These are phyloP conservation scores for Agaricales sp. DNA, from an alignment of 1,284 basidiomycete species.

Conservation along the genomic window DNA sequence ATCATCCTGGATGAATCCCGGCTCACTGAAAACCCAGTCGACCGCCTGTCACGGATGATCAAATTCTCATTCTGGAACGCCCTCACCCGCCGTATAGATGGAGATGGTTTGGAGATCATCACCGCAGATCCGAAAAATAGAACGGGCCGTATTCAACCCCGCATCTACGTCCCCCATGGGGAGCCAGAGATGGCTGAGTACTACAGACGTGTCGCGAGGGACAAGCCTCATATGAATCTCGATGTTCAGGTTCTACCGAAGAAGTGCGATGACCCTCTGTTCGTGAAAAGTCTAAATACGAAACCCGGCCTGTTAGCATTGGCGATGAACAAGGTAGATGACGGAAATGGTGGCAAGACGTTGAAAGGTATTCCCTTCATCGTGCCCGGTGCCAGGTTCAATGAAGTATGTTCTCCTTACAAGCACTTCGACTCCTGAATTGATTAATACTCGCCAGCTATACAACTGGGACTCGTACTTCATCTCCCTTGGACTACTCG, in stretches of 20 bases:
- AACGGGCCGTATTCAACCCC: constrained; percentile 74
- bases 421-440: neutral
- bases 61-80: constrained; percentile 98
- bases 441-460: constrained; percentile 32
- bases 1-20: constrained; percentile 97
- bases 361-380: constrained; percentile 94
- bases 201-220: constrained; percentile 72
- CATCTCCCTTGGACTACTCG: constrained; percentile 86
- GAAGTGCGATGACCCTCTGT: constrained; percentile 79
- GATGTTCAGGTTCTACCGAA: constrained; percentile 84
- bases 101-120: constrained; percentile 93
- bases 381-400: constrained; percentile 95
- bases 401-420: constrained; percentile 59
- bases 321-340: constrained; percentile 90
- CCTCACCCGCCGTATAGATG: constrained; percentile 92
- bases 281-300: constrained; percentile 88
- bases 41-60: constrained; percentile 96
- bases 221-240: constrained; percentile 86
- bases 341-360: constrained; percentile 66
- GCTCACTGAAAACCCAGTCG: constrained; percentile 94
- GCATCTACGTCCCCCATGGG: constrained; percentile 90
- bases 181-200: constrained; percentile 94
- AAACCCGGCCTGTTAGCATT: constrained; percentile 91
- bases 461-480: constrained; percentile 96
- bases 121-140: constrained; percentile 96